Conservation (phyloP, 164 flowering plant genomes). For the Magnolia sinica region DNA sequence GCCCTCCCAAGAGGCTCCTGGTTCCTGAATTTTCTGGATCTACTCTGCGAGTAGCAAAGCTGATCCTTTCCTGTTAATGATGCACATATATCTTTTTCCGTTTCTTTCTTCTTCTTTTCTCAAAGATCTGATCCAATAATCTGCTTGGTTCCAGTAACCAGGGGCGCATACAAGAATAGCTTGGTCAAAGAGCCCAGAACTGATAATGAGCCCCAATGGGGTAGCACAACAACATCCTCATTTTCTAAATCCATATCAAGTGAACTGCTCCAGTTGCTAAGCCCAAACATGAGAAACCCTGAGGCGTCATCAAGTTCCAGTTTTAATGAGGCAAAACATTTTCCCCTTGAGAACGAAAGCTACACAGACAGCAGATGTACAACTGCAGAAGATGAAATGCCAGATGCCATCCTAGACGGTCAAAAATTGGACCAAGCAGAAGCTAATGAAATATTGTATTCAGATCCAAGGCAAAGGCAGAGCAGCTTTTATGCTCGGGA, state of each 20-base stretch:
- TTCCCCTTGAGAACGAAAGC: constrained; percentile 13
- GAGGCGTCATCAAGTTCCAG: constrained; percentile 9
- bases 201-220: constrained; percentile 11
- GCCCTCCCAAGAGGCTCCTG: background rate
- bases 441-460: constrained; percentile 13
- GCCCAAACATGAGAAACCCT: background rate
- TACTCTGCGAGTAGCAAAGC: background rate
- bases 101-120: no score
- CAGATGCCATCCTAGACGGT: constrained; percentile 6
- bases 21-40: background rate
- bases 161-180: constrained; percentile 6
- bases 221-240: background rate
- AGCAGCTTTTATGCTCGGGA: constrained; percentile 12
- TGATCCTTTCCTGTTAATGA: background rate
- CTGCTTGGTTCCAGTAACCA: constrained; percentile 11
- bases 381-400: constrained; percentile 14
- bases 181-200: constrained; percentile 9
- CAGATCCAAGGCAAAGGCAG: constrained; percentile 13
- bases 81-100: no score
- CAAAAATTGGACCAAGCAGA: constrained; percentile 3
- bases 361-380: constrained; percentile 6
- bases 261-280: constrained; percentile 9
- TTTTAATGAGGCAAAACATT: constrained; percentile 6
- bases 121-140: background rate
- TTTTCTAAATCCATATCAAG: constrained; percentile 21